Base-by-base conservation (phyloP, 2,329 filamentous ascomycete genomes). In the Diaporthe helianthi region DNA sequence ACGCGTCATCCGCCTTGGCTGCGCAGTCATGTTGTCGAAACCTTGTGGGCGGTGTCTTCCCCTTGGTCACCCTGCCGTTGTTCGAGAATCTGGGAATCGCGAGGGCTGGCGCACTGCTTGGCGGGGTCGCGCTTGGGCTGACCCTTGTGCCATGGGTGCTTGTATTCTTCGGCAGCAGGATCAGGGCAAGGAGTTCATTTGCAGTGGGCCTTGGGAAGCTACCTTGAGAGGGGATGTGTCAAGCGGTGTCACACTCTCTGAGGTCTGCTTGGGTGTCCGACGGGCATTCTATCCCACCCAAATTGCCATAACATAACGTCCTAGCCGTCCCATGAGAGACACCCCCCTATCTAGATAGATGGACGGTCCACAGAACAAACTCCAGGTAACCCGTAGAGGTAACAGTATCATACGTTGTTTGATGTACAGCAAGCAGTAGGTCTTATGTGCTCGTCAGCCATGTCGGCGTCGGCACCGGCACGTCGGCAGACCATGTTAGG, bases 21-120 rank as follows among this genome's bases (percentile, higher is more conserved):
- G 93, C 94, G 0, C 93, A 97, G 81, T 92, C 89, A 19, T 97
- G 93, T 77, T 95, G 93, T 75, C 88, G 94, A 13, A 98, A 97
- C 77, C 83, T 97, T 2, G 82, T 97, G 0, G 93, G 91, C 10
- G 94, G 93, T 2, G 80, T 89, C 0, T 97, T 98, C 72, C 94
- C 94, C 0, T 83, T 97, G 1, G 87, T 97, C 17, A 93, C 93
- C 0, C 82, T 83, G 2, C 83, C 88, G 60, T 87, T 98, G 84
- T 97, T 96, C 76, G 84, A 80, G 1, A 88, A 89, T 9, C 81
- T 98, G 51, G 92, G 92, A 0, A 90, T 91, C 74, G 87, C 87
- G 8, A 88, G 85, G 1, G 93, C 93, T 0, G 92, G 90, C 3
- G 92, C 88, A 71, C 77, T 97, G 54, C 80, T 98, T 8, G 94